Evolutionary conservation across 306 rosid species (phyloP), one percentile per base, ranked within the genome.

Genomic region (Arachis stenosperma): DNA sequence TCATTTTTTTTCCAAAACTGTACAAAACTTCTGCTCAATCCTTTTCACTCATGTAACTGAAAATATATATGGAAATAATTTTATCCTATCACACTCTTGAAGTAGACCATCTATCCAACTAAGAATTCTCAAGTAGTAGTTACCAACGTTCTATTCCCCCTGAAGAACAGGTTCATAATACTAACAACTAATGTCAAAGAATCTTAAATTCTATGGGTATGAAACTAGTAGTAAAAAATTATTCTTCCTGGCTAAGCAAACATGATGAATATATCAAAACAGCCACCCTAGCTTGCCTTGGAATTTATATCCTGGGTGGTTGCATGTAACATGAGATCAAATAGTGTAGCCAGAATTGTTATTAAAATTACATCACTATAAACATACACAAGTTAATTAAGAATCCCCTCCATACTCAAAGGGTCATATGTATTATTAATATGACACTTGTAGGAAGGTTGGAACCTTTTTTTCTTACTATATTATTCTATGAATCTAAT

Each of bases 401-500:
- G 78, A 71, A 82, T 74, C 83, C 62, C 65, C 70, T 74, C 81
- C 51, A 59, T 27, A 46, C 60, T 52, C 63, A 65, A 66, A 52
- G 81, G 71, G 78, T 48, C 83, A 82, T 48, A 30, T 30, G 3
- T 30, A 3, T 30, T 30, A 30, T 30, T 30, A 30, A 30, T 1
- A 74, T 46, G 42, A 11, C 69, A 14, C 67, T 60, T 9, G 60
- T 69, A 6, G 4, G 8, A 67, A 69, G 62, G 73, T 58, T 46
- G 40, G 71, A 47, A 48, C 47, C 11, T 54, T 60, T 5, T 41
- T 7, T 0, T 7, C n/a, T 41, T 2, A 61, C 65, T 64, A 52
- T 55, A 11, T 15, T 77, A 84, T 82, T 87, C 91, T 82, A 67
- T 78, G 86, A 81, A 83, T 85, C 86, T 65, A 84, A 85, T 82